These are phyloP conservation scores for Aechmea fasciata DNA, from an alignment of 176 grass and related monocot genomes.

Conservation along the genomic window DNA sequence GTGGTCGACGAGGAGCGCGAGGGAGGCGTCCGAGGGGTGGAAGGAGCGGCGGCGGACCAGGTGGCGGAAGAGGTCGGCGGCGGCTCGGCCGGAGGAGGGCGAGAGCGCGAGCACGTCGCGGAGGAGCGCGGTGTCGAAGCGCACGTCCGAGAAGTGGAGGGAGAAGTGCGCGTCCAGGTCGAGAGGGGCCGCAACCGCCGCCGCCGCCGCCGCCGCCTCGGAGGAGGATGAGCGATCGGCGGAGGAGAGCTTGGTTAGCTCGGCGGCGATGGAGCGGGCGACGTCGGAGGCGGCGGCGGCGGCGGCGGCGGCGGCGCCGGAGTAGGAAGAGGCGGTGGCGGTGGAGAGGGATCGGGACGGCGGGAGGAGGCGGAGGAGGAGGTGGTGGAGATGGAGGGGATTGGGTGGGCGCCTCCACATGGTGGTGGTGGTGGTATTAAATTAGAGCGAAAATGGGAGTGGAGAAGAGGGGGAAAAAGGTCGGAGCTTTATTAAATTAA, in stretches of 20 bases:
- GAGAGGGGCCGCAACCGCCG: not conserved
- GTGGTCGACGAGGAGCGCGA: conserved; percentile 52
- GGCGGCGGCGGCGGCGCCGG: conserved; percentile 1
- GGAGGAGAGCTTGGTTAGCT: conserved; percentile 42
- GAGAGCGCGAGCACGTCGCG: conserved; percentile 59
- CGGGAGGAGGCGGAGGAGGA: conserved; percentile 29
- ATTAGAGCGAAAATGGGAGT: too few species aligned
- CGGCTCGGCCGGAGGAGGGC: conserved; percentile 43
- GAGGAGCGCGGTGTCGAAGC: conserved; percentile 60
- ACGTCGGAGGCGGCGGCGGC: conserved; percentile 3
- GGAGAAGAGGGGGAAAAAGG: too few species aligned
- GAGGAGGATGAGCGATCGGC: conserved; percentile 34
- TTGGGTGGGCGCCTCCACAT: conserved; percentile 3
- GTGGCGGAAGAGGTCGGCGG: conserved; percentile 65
- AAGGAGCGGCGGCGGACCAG: conserved; percentile 63
- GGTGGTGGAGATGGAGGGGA: conserved; percentile 28
- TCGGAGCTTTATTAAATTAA: too few species aligned
- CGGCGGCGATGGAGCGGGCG: conserved; percentile 41
- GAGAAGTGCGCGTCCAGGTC: conserved; percentile 60
- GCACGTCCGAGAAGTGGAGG: conserved; percentile 87
- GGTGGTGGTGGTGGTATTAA: too few species aligned
- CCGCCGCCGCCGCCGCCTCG: too few species aligned
- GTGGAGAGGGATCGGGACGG: conserved; percentile 7
- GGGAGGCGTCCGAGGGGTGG: conserved; percentile 53
- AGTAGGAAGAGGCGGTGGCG: not conserved